Conservation (phyloP, 805 yeast species). For the Torulaspora delbrueckii region DNA sequence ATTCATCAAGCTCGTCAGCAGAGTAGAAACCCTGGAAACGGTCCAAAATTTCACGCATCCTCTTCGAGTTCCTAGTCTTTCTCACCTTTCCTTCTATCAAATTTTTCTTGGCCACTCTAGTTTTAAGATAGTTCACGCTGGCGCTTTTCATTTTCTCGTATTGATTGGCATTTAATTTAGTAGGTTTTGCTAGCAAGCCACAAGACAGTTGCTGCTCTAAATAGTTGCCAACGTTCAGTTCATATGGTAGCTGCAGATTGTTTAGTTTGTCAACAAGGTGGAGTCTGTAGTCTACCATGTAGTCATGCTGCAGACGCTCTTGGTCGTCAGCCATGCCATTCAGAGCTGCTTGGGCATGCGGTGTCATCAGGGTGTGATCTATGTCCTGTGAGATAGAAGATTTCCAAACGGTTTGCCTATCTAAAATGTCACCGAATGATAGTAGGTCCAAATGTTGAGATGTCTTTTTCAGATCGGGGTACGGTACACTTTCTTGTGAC, state of each 20-base stretch:
- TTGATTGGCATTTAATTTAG: not conserved
- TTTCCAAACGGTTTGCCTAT: conserved; percentile 9
- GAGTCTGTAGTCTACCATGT: conserved; percentile 27
- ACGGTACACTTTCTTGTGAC: not conserved
- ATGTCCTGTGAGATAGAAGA: conserved; percentile 23
- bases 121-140: conserved; percentile 14
- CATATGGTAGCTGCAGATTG: conserved; percentile 21
- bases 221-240: conserved; percentile 18
- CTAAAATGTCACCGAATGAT: conserved; percentile 22
- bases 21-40: conserved; percentile 15
- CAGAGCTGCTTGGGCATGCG: conserved; percentile 5
- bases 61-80: conserved; percentile 29
- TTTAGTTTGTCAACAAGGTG: conserved; percentile 19
- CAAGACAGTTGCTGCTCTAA: conserved; percentile 5
- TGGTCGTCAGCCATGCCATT: conserved; percentile 21
- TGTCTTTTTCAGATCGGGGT: not conserved
- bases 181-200: not conserved
- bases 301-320: conserved; percentile 22
- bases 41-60: conserved; percentile 23
- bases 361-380: conserved; percentile 24
- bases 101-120: conserved; percentile 12
- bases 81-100: conserved; percentile 12
- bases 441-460: conserved; percentile 12
- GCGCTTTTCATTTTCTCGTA: conserved; percentile 11
- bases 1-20: conserved; percentile 13